Base-by-base conservation (phyloP, 2,329 filamentous ascomycete species). In the Pseudogymnoascus sp. region DNA sequence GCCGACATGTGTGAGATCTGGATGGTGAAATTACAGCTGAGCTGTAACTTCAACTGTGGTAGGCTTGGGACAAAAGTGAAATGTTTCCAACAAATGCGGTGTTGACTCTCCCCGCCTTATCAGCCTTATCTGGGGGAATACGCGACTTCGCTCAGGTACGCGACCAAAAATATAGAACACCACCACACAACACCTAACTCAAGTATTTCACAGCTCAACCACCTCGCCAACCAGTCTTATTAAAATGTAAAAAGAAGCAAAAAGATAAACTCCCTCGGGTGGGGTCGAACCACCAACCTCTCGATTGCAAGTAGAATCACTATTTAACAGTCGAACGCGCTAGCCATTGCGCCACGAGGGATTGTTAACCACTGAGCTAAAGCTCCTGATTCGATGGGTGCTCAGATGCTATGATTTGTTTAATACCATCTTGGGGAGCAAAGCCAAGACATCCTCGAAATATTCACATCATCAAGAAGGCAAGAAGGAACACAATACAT, bases 261-360 rank as follows among this genome's bases (percentile, higher is more conserved):
- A 61, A 61, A 60, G 39, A 26, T 10, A 39, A 61, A 11, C 59
- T 61, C 59, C 59, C 59, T 61, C 59, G 59, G 59, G 59, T 61
- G 59, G 59, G 59, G 18, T 61, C 23, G 59, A 61, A 61, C 59
- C 59, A 61, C 59, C 59, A 61, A 61, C 59, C 59, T 61, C 59
- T 61, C 59, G 59, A 61, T 61, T 57, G 47, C 47, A 34, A 57
- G n/a, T 16, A 51, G 16, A 18, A 57, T 57, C 12, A 57, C 26
- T 57, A 16, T 34, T 54, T 61, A 61, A 61, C 59, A 61, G 59
- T 61, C 59, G 59, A 61, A 61, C 59, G 59, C 59, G 59, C 59
- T 61, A 61, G 59, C 59, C 59, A 61, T 61, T 61, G 59, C 59
- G 59, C 59, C 59, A 61, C 59, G 59, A 61, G 59, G 59, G 59